A percentile compares a stretch with the other conserved stretches of the same genome.
Evolutionary conservation across 2,329 filamentous ascomycete species (phyloP).

Genomic region (Diaporthe capsici): DNA sequence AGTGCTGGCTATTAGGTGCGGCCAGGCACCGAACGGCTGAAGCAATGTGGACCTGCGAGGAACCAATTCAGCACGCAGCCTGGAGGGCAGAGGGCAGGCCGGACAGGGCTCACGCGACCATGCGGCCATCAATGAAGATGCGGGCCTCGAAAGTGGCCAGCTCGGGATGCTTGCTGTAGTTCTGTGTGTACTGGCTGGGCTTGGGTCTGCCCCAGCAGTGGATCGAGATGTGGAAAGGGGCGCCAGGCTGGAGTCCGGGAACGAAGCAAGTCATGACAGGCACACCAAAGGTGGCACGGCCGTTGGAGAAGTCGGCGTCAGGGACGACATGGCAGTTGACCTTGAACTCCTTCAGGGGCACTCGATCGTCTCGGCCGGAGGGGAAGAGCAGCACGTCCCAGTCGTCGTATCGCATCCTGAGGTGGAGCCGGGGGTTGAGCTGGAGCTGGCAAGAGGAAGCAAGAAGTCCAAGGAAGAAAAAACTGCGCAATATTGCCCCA

Average conservation of each 20-base stretch:
- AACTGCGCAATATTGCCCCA: background rate
- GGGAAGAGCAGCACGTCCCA: constrained; percentile 91
- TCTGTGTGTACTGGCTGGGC: constrained; percentile 69
- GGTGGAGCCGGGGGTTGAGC: background rate
- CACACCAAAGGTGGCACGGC: constrained; percentile 64
- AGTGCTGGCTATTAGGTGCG: constrained; percentile 62
- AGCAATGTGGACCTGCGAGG: constrained; percentile 68
- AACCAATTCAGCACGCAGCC: background rate
- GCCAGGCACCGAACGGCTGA: constrained; percentile 64
- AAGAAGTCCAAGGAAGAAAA: background rate
- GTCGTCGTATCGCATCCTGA: constrained; percentile 83
- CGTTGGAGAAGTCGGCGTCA: constrained; percentile 66
- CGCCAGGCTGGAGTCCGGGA: constrained; percentile 71
- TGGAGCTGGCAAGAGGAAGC: constrained; percentile 20
- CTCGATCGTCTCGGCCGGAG: constrained; percentile 65
- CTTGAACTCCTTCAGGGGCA: constrained; percentile 86
- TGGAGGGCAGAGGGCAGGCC: no score
- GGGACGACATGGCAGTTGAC: constrained; percentile 81
- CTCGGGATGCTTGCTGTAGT: constrained; percentile 69
- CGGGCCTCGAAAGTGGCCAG: constrained; percentile 74
- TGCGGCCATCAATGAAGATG: constrained; percentile 77
- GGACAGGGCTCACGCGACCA: constrained; percentile 68
- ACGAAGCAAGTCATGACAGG: constrained; percentile 81
- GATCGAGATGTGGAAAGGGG: constrained; percentile 79
- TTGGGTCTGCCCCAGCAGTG: constrained; percentile 79